Evolutionary conservation across 495 filamentous ascomycete genomes (phyloP), one percentile per base, ranked within the genome.

Genomic region (Bryoglossum gracile): DNA sequence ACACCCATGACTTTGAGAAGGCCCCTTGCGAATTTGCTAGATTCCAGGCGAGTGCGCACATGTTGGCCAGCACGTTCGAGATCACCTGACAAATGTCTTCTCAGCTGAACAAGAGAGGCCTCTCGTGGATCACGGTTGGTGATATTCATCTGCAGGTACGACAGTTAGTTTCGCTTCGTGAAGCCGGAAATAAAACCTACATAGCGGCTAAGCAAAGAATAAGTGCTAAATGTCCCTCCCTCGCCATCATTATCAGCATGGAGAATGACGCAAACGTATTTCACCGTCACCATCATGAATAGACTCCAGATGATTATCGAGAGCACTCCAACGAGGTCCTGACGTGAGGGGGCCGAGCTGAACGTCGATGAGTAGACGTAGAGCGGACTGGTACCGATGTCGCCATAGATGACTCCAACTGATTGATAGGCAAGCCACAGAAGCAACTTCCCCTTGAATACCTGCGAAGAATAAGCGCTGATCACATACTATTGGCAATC

Each of bases 321-420:
- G 0, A 86, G 67, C 0, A 76, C 83, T 3, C 84, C 81, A 44
- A 88, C 59, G 0, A 87, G 69, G 51, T 83, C 76, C 14, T 76
- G 66, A 46, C 75, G 66, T 10, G 65, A 69, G 1, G 83, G 83
- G 3, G 65, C 57, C 0, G 60, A 62, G 40, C 66, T 64, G 57
- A 86, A 86, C 0, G 82, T 86, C 9, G 82, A 84, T 19, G 81
- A 85, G 50, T 67, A 86, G 43, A 85, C 83, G 50, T 86, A 87
- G 33, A 87, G 76, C 11, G 83, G 83, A 48, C 76, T 83, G 14
- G 83, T 86, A 32, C 83, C 83, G 51, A 87, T 87, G 48, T 87
- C 83, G 8, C 83, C 83, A 57, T 86, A 87, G 42, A 87, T 86
- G 45, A 82, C 80, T 25, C 83, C 83, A 23, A 77, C 72, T 1